phyloP scores from a whole-genome alignment of 129 eudicot species.

The Centaurea solstitialis region DNA sequence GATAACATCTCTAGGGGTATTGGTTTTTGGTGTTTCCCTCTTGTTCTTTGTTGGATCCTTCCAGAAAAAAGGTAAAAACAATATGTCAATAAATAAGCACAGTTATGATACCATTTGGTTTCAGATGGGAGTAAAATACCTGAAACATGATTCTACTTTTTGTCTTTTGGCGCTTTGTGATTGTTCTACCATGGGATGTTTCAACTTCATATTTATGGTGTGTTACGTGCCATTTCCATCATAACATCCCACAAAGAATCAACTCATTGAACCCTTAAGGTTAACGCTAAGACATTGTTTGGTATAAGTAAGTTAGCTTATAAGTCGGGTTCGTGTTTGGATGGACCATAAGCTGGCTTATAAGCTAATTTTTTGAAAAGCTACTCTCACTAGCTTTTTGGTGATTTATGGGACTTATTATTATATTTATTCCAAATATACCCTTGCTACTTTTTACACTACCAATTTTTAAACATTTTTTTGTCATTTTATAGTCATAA shows the following conservation, averaged over 20 bases:
- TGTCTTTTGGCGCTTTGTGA: conserved; percentile 82
- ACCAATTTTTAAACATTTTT: too few species aligned
- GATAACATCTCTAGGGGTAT: conserved; percentile 58
- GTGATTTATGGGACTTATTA: too few species aligned
- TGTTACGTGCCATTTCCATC: conserved; percentile 75
- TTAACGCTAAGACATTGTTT: too few species aligned
- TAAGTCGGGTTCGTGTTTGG: too few species aligned
- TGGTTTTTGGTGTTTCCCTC: conserved; percentile 63
- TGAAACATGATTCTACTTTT: conserved; percentile 96
- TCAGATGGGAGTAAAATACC: conserved; percentile 45
- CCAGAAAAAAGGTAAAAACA: not conserved
- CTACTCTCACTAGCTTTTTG: too few species aligned
- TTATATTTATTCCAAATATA: too few species aligned
- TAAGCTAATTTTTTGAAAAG: too few species aligned
- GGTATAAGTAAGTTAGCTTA: too few species aligned
- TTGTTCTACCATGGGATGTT: conserved; percentile 75
- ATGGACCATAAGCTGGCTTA: too few species aligned
- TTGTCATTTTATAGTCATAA: too few species aligned
- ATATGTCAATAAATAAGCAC: conserved; percentile 17
- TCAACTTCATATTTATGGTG: conserved; percentile 93
- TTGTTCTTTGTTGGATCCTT: conserved; percentile 75
- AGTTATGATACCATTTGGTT: not conserved
- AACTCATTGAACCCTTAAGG: not conserved
- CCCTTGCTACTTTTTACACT: too few species aligned
- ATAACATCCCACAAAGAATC: not conserved